Evolutionary conservation across 1,284 basidiomycete species (phyloP).

Genomic region (Leccinum insolens): DNA sequence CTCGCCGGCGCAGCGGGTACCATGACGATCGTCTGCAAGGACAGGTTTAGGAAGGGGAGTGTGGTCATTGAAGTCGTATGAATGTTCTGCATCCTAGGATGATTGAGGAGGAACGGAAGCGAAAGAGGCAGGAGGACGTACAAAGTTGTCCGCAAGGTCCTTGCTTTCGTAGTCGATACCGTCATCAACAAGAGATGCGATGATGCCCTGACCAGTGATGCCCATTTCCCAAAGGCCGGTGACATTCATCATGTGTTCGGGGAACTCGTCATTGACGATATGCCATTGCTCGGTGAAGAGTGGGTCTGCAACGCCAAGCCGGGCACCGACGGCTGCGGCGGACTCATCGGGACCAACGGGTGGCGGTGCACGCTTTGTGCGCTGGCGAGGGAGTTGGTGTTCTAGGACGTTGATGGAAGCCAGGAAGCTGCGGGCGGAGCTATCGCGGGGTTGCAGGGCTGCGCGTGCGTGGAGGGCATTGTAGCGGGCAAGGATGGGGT

Average conservation of each 20-base stretch:
- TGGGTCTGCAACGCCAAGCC: conserved; percentile 84
- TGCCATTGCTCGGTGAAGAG: conserved; percentile 94
- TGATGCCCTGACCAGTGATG: conserved; percentile 85
- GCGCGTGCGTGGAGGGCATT: conserved; percentile 47
- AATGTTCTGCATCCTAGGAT: conserved; percentile 81
- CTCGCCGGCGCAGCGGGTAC: conserved; percentile 97
- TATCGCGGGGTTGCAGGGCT: conserved; percentile 23
- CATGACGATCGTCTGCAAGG: conserved; percentile 93
- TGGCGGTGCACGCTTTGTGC: conserved; percentile 73
- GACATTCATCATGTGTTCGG: conserved; percentile 84
- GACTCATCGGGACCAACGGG: conserved; percentile 41
- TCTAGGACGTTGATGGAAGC: conserved; percentile 60
- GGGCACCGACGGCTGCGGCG: conserved; percentile 55
- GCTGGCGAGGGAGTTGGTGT: conserved; percentile 62
- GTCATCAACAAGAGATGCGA: conserved; percentile 93
- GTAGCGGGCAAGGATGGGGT: conserved; percentile 51
- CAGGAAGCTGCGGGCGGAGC: conserved; percentile 45
- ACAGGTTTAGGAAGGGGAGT: conserved; percentile 85
- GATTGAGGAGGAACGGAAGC: conserved; percentile 6
- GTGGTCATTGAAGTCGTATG: conserved; percentile 98
- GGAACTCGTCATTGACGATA: conserved; percentile 76
- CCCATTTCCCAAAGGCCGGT: conserved; percentile 86
- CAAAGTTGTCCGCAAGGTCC: conserved; percentile 91
- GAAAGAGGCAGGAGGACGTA: conserved; percentile 46
- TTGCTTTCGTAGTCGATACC: conserved; percentile 90